Base-by-base conservation (phyloP, 1,284 basidiomycete species). In the Xanthoconium separans region DNA sequence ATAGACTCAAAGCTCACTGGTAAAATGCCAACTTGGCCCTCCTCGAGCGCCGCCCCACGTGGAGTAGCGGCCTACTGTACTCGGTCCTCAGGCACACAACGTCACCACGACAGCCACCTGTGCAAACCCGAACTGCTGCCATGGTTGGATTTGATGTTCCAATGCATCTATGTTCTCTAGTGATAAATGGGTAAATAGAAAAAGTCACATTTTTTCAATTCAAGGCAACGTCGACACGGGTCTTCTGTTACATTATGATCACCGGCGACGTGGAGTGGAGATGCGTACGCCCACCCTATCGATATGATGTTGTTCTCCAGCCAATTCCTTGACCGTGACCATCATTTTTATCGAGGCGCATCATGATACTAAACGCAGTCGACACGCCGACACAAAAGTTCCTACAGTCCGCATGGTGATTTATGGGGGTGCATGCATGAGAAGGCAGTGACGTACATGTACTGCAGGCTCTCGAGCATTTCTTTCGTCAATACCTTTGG, bases 261-360 rank as follows among this genome's bases (percentile, higher is more conserved):
- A 51, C 31, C 49, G 48, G 34, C 48, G 56, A 44, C 57, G 44
- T 68, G 51, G 44, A 59, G 22, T 18, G 67, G 68, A 49, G n/a
- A n/a, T n/a, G n/a, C n/a, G n/a, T n/a, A 76, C 62, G 22, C 80
- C 84, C n/a, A 88, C 70, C 0, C 87, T 87, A 53, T 85, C 79
- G 16, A 90, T 87, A 63, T 89, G 85, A 61, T 87, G 91, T 60
- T 88, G 86, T 65, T 92, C 89, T 0, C 89, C 89, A 0, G 91
- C 89, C 47, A 92, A 73, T 65, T 90, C 86, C 65, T 92, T 92
- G 15, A 82, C 80, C 2, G 87, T 87, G 16, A 37, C n/a, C 36
- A 37, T 37, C 15, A 37, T n/a, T 9, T 8, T 37, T 37, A 16
- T 37, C 36, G 18, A 92, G 69, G 5, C 85, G 75, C 13, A 79